A percentile compares a stretch with the other conserved stretches of the same genome.
phyloP scores from a whole-genome alignment of 306 rosid species.

The Lathyrus sativus region DNA sequence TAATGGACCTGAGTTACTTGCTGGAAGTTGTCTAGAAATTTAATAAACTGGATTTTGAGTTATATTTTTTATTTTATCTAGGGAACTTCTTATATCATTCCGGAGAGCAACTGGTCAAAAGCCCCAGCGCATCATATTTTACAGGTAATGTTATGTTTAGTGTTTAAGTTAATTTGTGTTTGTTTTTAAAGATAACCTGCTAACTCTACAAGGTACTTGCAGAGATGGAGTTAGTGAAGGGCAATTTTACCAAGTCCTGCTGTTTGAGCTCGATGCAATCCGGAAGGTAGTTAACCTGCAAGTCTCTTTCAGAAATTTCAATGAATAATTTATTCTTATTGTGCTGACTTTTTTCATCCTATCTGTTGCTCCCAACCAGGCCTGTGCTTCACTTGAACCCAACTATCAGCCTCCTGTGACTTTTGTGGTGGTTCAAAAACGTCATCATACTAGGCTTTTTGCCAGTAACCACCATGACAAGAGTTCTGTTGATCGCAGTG shows the following conservation, averaged over 20 bases:
- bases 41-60: not conserved
- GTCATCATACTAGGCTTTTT: constrained; percentile 92
- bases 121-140: constrained; percentile 93
- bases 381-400: constrained; percentile 88
- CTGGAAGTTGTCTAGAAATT: not conserved
- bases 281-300: constrained; percentile 54
- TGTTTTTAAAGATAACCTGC: not conserved
- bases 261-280: constrained; percentile 94
- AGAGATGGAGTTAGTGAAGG: constrained; percentile 99
- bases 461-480: constrained; percentile 75
- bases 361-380: constrained; percentile 45
- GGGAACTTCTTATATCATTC: constrained; percentile 94
- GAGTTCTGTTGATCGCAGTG: constrained; percentile 73
- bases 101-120: constrained; percentile 96
- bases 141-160: constrained; percentile 51
- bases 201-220: constrained; percentile 19
- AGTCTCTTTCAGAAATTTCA: not conserved
- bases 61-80: constrained; percentile 4
- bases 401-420: constrained; percentile 99
- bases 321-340: not conserved
- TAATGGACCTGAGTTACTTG: no score
- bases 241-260: constrained; percentile 88
- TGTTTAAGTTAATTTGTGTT: not conserved
- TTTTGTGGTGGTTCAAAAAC: constrained; percentile 95
- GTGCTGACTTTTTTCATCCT: not conserved